phyloP scores from a whole-genome alignment of 495 filamentous ascomycete species.

The Tetracladium setigerum region DNA sequence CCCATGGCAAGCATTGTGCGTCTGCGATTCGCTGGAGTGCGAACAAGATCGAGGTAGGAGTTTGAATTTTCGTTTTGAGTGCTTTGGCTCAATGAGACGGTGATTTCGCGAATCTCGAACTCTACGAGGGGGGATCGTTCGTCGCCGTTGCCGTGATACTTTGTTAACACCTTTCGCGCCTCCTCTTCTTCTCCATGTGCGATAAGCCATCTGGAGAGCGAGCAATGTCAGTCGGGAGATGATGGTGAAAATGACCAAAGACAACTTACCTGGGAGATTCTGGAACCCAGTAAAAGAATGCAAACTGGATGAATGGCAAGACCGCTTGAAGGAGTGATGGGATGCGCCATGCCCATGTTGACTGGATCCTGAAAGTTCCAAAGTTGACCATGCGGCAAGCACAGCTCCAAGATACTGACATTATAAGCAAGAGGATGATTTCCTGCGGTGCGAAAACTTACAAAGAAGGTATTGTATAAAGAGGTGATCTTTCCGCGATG shows the following conservation, averaged over 20 bases:
- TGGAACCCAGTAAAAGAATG: conserved; percentile 36
- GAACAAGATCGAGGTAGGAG: conserved; percentile 48
- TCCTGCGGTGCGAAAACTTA: conserved; percentile 18
- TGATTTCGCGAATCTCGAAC: conserved; percentile 21
- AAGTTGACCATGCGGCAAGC: too few species aligned
- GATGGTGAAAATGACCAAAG: conserved; percentile 3
- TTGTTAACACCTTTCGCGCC: conserved; percentile 16
- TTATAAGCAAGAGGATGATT: too few species aligned
- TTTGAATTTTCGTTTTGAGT: conserved; percentile 5
- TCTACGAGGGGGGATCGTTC: conserved; percentile 6
- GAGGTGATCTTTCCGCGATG: conserved; percentile 20
- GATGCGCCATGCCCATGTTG: conserved; percentile 32
- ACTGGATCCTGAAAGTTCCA: conserved; percentile 15
- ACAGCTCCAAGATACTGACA: too few species aligned
- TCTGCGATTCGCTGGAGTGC: conserved; percentile 31
- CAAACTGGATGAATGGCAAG: conserved; percentile 25
- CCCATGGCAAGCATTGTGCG: conserved; percentile 20
- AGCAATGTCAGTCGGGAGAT: neutral
- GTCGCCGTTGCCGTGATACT: conserved; percentile 20
- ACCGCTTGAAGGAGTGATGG: conserved; percentile 32
- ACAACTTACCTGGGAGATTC: conserved; percentile 23
- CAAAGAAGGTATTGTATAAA: conserved; percentile 10
- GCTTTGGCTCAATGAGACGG: too few species aligned
- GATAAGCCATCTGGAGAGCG: conserved; percentile 11
- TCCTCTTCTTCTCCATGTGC: conserved; percentile 17